Base-by-base conservation (phyloP, 2,329 filamentous ascomycete species). In the Fusarium praegraminearum region DNA sequence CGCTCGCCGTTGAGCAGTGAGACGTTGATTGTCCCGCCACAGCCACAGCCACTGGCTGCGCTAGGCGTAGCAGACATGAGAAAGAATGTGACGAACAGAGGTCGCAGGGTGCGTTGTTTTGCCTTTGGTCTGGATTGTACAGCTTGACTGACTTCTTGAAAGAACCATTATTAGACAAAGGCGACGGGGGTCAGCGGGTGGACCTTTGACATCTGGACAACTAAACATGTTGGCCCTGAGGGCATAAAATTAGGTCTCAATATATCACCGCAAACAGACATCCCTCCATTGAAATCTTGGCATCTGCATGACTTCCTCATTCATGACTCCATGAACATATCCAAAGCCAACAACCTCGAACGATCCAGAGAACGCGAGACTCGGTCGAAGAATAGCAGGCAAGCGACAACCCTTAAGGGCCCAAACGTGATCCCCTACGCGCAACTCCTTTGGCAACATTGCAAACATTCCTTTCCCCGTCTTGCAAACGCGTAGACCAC, bases 41-140 rank as follows among this genome's bases (percentile, higher is more conserved):
- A 30, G 0, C 28, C 12, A 30, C 1, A 11, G n/a, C n/a, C n/a
- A n/a, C n/a, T n/a, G 28, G 28, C 1, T 30, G 28, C 11, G 11
- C 0, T 30, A 30, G 1, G 5, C 28, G 2, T 11, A 5, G 0
- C 28, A 30, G 11, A 12, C 11, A 11, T 30, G 28, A 0, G 4
- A 4, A 0, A 28, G 0, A 30, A 30, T 30, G 0, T 12, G 1
- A 30, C 11, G 28, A 30, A 5, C 28, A 30, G 28, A 30, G 28
- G 28, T 30, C 10, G 28, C 10, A 30, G 3, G 28, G 28, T 30
- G 1, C 28, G 28, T n/a, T 30, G 12, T 30, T 30, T 30, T 30
- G 12, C 28, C 11, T 30, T 30, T 11, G 0, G 28, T 11, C 1
- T 12, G 12, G 28, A 30, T 10, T 5, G 12, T 30, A 12, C 28